Conservation (phyloP, 805 yeast species). For the Lachancea lanzarotensis region DNA sequence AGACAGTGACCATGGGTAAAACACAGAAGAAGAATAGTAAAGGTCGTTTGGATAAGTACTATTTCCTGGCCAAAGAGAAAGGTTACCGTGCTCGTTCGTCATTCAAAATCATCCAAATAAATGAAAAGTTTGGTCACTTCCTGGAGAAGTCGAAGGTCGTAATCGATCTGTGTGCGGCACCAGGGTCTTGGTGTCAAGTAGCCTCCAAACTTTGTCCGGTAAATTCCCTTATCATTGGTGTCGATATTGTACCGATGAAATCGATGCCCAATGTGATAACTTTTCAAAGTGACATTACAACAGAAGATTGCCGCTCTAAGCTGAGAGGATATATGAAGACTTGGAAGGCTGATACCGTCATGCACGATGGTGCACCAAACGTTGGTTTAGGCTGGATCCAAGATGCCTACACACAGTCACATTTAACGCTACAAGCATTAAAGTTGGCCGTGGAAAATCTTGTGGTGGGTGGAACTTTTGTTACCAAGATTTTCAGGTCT, state of each 20-base stretch:
- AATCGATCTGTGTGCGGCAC: slow-evolving; percentile 97
- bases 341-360: slow-evolving; percentile 96
- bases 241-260: slow-evolving; percentile 96
- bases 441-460: slow-evolving; percentile 91
- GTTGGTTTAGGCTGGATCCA: slow-evolving; percentile 99
- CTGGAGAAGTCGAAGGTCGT: slow-evolving; percentile 92
- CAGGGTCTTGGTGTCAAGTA: slow-evolving; percentile 99
- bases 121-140: slow-evolving; percentile 94
- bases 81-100: slow-evolving; percentile 99
- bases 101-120: slow-evolving; percentile 88
- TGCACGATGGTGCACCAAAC: slow-evolving; percentile 99
- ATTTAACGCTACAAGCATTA: slow-evolving; percentile 86
- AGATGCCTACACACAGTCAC: slow-evolving; percentile 98
- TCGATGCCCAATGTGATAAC: slow-evolving; percentile 93
- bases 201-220: slow-evolving; percentile 91
- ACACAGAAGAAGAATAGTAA: slow-evolving; percentile 92
- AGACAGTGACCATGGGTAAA: slow-evolving; percentile 56
- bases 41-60: slow-evolving; percentile 98
- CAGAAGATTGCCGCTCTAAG: slow-evolving; percentile 94
- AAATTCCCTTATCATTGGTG: slow-evolving; percentile 91
- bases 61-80: slow-evolving; percentile 91
- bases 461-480: slow-evolving; percentile 87
- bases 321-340: slow-evolving; percentile 95
- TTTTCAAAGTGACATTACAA: slow-evolving; percentile 94
- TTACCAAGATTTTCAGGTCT: slow-evolving; percentile 96